These are phyloP conservation scores for Emericellopsis terricola DNA, from an alignment of 495 filamentous ascomycete genomes.

Conservation along the genomic window DNA sequence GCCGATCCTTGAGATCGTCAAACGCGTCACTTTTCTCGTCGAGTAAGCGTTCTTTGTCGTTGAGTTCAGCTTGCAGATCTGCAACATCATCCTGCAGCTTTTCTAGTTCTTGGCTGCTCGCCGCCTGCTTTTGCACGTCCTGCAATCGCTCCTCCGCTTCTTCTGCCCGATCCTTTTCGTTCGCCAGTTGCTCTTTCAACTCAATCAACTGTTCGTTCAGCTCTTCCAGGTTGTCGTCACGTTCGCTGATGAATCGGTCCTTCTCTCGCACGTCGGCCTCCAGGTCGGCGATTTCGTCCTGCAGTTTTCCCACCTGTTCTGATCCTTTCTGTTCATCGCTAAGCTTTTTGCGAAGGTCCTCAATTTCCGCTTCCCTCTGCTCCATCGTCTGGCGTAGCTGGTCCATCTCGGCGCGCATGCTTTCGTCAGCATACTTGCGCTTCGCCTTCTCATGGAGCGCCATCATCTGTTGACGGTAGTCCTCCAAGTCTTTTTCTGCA, in stretches of 20 bases:
- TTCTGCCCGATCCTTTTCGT: slow-evolving; percentile 36
- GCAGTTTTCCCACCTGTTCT: slow-evolving; percentile 29
- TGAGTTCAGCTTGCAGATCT: slow-evolving; percentile 31
- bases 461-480: slow-evolving; percentile 55
- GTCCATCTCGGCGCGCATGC: slow-evolving; percentile 39
- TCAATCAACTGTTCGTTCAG: slow-evolving; percentile 5
- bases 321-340: slow-evolving; percentile 27
- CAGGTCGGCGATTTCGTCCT: slow-evolving; percentile 41
- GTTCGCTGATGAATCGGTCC: slow-evolving; percentile 24
- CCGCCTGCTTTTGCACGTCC: slow-evolving; percentile 34
- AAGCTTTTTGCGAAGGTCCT: slow-evolving; percentile 29
- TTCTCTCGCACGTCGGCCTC: slow-evolving; percentile 37
- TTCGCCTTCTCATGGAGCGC: slow-evolving; percentile 67
- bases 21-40: no score
- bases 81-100: slow-evolving; percentile 29
- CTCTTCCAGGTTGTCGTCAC: slow-evolving; percentile 23
- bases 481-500: slow-evolving; percentile 66
- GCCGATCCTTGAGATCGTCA: no score
- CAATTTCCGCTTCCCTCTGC: slow-evolving; percentile 33
- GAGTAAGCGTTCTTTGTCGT: no score
- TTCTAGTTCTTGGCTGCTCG: slow-evolving; percentile 42
- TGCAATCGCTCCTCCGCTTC: slow-evolving; percentile 35
- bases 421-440: slow-evolving; percentile 48
- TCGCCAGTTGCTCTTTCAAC: slow-evolving; percentile 32
- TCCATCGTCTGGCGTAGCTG: slow-evolving; percentile 30